Percentiles rank a stretch among this genome's conserved stretches.
phyloP scores from a whole-genome alignment of 371 early-diverging fungal species.

The Mycotypha africana region DNA sequence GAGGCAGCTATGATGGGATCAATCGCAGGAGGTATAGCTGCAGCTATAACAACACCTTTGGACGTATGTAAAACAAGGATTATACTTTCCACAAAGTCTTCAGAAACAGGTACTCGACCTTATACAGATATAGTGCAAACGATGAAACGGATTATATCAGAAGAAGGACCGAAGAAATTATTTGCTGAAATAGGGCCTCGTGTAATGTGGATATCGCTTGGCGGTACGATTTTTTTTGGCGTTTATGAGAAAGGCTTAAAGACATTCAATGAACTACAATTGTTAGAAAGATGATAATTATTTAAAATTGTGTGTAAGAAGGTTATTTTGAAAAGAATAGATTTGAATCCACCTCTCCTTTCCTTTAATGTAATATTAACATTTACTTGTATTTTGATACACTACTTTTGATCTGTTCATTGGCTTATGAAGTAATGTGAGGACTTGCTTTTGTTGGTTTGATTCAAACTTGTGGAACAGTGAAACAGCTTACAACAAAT shows the following conservation, averaged over 20 bases:
- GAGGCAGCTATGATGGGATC: conserved; percentile 88
- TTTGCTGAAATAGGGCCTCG: conserved; percentile 88
- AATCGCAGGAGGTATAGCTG: conserved; percentile 87
- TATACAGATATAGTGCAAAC: conserved; percentile 68
- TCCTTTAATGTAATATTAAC: too few relatives aligned
- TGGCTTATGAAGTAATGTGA: too few relatives aligned
- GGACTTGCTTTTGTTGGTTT: too few relatives aligned
- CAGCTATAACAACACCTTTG: conserved; percentile 87
- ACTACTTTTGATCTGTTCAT: too few relatives aligned
- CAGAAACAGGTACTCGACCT: conserved; percentile 13
- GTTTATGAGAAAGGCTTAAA: conserved; percentile 81
- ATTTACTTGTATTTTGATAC: too few relatives aligned
- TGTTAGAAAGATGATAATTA: conserved; percentile 20
- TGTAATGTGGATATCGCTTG: conserved; percentile 91
- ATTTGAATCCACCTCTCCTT: too few relatives aligned
- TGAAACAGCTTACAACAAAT: too few relatives aligned
- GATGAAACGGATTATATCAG: conserved; percentile 65
- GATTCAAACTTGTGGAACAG: too few relatives aligned
- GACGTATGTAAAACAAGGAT: conserved; percentile 91
- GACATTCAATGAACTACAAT: conserved; percentile 28
- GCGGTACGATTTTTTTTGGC: conserved; percentile 93
- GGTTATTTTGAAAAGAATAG: too few relatives aligned
- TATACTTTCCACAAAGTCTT: conserved; percentile 73
- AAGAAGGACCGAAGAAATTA: conserved; percentile 76
- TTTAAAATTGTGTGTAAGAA: too few relatives aligned